A percentile compares a stretch with the other conserved stretches of the same genome.
Evolutionary conservation across 257 asterid species (phyloP).

Genomic region (Nemophila menziesii): DNA sequence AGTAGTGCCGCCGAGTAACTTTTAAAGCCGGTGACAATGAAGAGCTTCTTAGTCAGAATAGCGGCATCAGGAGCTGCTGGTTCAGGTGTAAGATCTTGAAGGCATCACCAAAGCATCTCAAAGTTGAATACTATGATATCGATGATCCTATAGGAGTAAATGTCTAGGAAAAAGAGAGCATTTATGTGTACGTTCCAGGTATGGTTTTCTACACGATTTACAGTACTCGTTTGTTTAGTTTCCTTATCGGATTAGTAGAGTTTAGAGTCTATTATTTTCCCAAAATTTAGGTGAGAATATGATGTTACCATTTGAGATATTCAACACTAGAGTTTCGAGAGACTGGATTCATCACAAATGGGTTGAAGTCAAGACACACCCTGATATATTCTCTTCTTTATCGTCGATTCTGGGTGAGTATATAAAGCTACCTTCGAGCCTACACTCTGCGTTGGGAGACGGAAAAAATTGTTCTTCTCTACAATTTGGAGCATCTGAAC

Average conservation of each 20-base stretch:
- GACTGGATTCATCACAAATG: constrained; percentile 83
- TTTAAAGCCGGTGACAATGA: constrained; percentile 12
- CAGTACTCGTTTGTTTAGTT: not conserved
- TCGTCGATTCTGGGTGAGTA: no score
- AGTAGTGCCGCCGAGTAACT: constrained; percentile 1
- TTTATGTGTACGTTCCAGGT: constrained; percentile 76
- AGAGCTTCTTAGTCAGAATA: constrained; percentile 54
- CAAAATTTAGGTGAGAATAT: no score
- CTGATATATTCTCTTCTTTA: no score
- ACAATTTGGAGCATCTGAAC: no score
- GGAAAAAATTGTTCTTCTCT: no score
- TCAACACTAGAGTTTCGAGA: constrained; percentile 43
- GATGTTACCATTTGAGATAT: constrained; percentile 33
- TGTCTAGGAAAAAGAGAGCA: constrained; percentile 27
- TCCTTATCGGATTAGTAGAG: constrained; percentile 11
- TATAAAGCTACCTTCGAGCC: no score
- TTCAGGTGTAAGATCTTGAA: constrained; percentile 39
- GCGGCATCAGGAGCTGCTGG: constrained; percentile 61
- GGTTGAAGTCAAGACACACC: constrained; percentile 69
- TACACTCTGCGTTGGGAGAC: no score
- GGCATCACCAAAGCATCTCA: constrained; percentile 16
- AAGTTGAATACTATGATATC: constrained; percentile 40
- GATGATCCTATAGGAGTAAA: constrained; percentile 18
- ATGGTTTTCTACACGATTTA: not conserved
- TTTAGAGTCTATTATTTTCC: no score